Evolutionary conservation across 495 filamentous ascomycete species (phyloP).

Genomic region (Articulospora tetracladia): DNA sequence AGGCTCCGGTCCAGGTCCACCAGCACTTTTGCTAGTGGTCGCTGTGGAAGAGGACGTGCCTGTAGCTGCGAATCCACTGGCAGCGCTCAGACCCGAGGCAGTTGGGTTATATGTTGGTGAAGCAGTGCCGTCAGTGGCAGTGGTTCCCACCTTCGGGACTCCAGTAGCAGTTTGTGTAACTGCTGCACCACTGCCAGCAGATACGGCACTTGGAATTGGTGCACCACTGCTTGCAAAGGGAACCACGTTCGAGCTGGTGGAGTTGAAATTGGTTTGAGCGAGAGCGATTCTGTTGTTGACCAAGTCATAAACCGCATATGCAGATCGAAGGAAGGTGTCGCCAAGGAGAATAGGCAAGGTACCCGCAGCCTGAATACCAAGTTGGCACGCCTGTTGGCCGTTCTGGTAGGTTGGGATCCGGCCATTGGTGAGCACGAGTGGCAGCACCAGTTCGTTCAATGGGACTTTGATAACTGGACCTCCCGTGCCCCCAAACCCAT

Average conservation of each 20-base stretch:
- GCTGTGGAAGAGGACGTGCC: conserved; percentile 20
- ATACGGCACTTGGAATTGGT: conserved; percentile 44
- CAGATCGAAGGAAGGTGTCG: conserved; percentile 92
- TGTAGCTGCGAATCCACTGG: conserved; percentile 31
- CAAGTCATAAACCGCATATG: conserved; percentile 94
- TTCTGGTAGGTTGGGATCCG: conserved; percentile 47
- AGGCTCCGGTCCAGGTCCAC: conserved; percentile 27
- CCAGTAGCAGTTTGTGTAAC: conserved; percentile 28
- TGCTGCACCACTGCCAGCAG: conserved; percentile 37
- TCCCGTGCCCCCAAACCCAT: conserved; percentile 61
- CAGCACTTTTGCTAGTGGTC: conserved; percentile 26
- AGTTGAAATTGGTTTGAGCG: conserved; percentile 84
- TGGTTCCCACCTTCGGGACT: conserved; percentile 13
- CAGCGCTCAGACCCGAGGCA: conserved; percentile 19
- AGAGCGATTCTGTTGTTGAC: conserved; percentile 83
- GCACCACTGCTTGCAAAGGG: conserved; percentile 45
- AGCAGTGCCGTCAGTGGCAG: conserved; percentile 1
- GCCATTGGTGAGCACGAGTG: conserved; percentile 47
- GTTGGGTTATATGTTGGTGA: conserved; percentile 21
- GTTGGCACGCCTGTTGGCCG: conserved; percentile 59
- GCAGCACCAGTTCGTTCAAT: conserved; percentile 74
- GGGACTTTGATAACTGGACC: conserved; percentile 65
- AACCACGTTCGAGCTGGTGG: conserved; percentile 53
- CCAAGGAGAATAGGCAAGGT: conserved; percentile 65
- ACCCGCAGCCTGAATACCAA: conserved; percentile 72